Base-by-base conservation (phyloP, 164 flowering plant species). In the Houttuynia cordata region DNA sequence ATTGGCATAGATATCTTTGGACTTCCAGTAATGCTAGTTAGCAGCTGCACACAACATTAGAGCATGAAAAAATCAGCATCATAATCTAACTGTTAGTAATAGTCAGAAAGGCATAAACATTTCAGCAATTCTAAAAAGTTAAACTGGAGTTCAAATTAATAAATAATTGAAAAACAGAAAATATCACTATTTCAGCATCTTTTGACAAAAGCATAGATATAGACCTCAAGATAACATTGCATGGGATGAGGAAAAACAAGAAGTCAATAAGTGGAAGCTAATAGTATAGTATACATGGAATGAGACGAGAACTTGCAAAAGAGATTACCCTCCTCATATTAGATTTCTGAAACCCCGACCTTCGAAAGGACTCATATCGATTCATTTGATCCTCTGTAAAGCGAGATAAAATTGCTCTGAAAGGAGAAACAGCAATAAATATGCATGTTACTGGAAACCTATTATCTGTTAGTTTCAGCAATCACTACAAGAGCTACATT, bases 331-430 rank as follows among this genome's bases (percentile, higher is more conserved):
- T 82, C 75, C 82, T 86, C 99, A 93, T 94, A 76, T 83, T 94
- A 42, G 89, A 65, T 73, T 82, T 94, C 72, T 94, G 97, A 76
- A 94, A 87, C 58, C 96, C 96, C 57, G 99, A 89, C 73, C 97
- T 80, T 17, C 96, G 70, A 63, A 88, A 94, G 22, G 96, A 91
- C 68, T 94, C 99, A 47, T 94, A 94, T 61, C 99, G 75, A 71
- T 79, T 85, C 97, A 91, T 91, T 70, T 91, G 96, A 57, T 88
- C 87, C 74, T 83, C 92, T 0, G 93, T 78, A 57, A 94, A 88
- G 52, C 81, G 92, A 40, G 91, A 79, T 56, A 93, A 70, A 66
- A 93, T 86, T 56, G 76, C 78, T 82, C 98, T 87, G 80, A 51
- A 61, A 60, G 49, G 21, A 56, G 23, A 21, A 42, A 3, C 1